phyloP scores from a whole-genome alignment of 306 rosid species.

The Lathyrus aphaca region DNA sequence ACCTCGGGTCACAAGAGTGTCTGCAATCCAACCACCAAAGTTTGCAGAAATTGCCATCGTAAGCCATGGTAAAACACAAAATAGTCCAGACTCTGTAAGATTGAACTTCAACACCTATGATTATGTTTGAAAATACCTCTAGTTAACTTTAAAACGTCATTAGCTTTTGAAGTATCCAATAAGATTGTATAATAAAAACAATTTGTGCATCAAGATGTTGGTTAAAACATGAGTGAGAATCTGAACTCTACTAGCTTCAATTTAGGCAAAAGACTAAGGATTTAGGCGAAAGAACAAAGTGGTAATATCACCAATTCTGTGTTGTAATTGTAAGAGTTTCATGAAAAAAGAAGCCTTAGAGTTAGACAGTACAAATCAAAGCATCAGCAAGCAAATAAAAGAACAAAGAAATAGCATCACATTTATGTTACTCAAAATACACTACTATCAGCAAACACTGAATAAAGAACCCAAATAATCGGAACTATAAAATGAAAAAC shows the following conservation, averaged over 20 bases:
- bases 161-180: constrained; percentile 24
- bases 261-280: not conserved
- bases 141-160: constrained; percentile 21
- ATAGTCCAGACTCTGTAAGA: constrained; percentile 91
- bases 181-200: constrained; percentile 25
- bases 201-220: constrained; percentile 14
- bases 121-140: constrained; percentile 37
- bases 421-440: no score
- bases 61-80: constrained; percentile 92
- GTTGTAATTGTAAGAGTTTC: not conserved
- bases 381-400: constrained; percentile 7
- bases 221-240: constrained; percentile 5
- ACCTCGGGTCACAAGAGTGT: constrained; percentile 91
- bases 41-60: constrained; percentile 98
- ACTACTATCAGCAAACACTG: no score
- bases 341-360: not conserved
- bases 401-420: not conserved
- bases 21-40: constrained; percentile 98
- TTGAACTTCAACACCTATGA: constrained; percentile 95
- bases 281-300: not conserved
- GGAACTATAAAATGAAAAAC: no score
- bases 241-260: constrained; percentile 10
- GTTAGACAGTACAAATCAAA: not conserved
- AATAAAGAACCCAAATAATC: no score
- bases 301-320: not conserved